Evolutionary conservation across 2,329 filamentous ascomycete species (phyloP), one percentile per base, ranked within the genome.

Genomic region (Fusarium austroafricanum): DNA sequence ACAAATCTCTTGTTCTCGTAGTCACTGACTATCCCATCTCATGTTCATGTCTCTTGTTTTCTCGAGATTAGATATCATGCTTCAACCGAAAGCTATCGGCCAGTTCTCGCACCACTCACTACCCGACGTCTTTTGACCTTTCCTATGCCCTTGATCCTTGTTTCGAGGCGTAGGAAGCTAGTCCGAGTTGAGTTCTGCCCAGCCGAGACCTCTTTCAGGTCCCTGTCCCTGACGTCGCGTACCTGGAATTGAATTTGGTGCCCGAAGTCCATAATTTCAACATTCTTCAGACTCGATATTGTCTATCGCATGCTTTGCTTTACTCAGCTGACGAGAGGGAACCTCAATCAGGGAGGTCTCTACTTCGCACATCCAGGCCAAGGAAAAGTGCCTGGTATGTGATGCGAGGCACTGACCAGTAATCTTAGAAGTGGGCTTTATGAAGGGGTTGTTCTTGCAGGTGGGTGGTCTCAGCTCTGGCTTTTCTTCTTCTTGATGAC

Each of bases 321-420:
- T 35, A 15, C 33, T 35, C 33, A 20, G 18, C 33, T 43, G 20
- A 42, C 14, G n/a, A 21, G 42, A 58, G 35, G 53, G 28, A 45
- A 39, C 23, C 49, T 59, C 35, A 26, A 50, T 33, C 33, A 63
- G 52, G 57, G 47, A 63, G 57, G 38, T 44, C 51, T 55, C 28
- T n/a, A 33, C 38, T 35, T 31, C 29, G 11, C 10, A 42, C 20
- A 42, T 23, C 39, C 15, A 42, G 17, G 23, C 33, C 47, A 55
- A 23, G 40, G 23, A 53, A 28, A 42, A 21, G 7, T 31, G 37
- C n/a, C 33, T 23, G 53, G 50, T 60, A 58, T 61, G 49, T 57
- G 52, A 67, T 50, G 55, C 42, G 35, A 64, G 68, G 72, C 70
- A 74, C 73, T 74, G 68, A 74, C 55, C 61, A 72, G 67, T 66